Conservation (phyloP, 148 eudicot species). For the Chenopodium suecicum region DNA sequence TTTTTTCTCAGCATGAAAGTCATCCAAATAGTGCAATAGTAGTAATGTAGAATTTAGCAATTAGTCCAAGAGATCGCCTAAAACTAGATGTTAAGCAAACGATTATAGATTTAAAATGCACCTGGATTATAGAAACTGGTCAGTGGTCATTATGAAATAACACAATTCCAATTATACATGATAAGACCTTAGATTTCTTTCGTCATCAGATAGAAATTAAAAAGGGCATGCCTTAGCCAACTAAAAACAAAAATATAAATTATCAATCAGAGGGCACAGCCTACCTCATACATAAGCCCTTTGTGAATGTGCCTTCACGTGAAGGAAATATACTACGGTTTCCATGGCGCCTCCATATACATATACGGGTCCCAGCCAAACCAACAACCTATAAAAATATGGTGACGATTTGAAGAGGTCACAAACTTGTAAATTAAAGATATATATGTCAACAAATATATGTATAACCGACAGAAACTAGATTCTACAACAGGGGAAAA, state of each 20-base stretch:
- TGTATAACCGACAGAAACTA: background rate
- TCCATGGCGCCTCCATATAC: constrained; percentile 74
- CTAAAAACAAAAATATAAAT: background rate
- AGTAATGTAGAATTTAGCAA: background rate
- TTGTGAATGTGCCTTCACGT: constrained; percentile 60
- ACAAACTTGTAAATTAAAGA: background rate
- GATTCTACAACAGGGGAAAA: background rate
- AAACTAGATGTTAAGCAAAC: no score
- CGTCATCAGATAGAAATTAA: background rate
- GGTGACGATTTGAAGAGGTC: constrained; percentile 4
- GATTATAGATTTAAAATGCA: background rate
- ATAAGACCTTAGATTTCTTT: background rate
- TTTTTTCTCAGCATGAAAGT: background rate
- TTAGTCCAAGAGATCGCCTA: no score
- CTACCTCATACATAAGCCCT: constrained; percentile 77
- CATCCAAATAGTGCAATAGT: background rate
- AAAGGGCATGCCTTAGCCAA: background rate
- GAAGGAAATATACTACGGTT: constrained; percentile 60
- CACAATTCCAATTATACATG: background rate
- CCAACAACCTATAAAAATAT: constrained; percentile 64
- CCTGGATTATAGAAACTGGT: background rate
- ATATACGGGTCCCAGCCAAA: constrained; percentile 70
- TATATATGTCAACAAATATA: background rate
- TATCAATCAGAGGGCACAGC: constrained; percentile 5
- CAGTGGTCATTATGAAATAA: background rate